Evolutionary conservation across 805 yeast species (phyloP), one percentile per base, ranked within the genome.

Genomic region (Yarrowia sp.): DNA sequence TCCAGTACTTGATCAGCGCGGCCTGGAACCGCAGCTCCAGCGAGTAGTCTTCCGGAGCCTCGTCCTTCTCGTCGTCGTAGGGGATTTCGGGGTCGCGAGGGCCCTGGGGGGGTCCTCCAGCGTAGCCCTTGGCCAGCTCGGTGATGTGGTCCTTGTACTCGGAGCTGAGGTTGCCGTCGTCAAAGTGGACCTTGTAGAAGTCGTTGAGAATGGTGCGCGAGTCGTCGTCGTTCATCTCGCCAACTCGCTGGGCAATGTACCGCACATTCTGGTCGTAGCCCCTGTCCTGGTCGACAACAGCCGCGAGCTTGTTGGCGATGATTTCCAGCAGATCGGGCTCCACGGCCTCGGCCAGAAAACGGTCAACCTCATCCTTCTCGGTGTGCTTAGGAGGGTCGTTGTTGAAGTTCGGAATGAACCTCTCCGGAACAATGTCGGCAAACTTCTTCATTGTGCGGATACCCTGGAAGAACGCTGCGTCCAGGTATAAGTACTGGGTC

Each of bases 1-100:
- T 44, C 49, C 49, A 44, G 49, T 44, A 44, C 35, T 44, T 44
- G 49, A 44, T 18, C 6, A 44, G 24, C 6, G 24, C 9, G 3
- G 49, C 49, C 24, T 44, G 49, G 24, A 16, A 44, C 2, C 49
- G 32, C 24, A 27, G 24, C n/a, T 44, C 49, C 10, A 44, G 33
- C 8, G 49, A 44, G 24, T 27, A 44, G 33, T 44, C 49, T 24
- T 44, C 49, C 12, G 49, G 49, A 18, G 49, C 21, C 22, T 44
- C 49, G 22, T 44, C 49, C 18, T 44, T 44, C 22, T 44, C 49
- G 6, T 44, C 49, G 8, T 25, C 49, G 24, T 44, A 41, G 6
- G 46, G 46, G 14, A 24, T 41, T n/a, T 41, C 46, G 7, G 46
- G 46, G 9, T 41, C 46, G 7, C 46, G 18, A 4, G 46, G 46